Conservation (phyloP, 768 basidiomycete genomes). For the Tricholomella constricta region DNA sequence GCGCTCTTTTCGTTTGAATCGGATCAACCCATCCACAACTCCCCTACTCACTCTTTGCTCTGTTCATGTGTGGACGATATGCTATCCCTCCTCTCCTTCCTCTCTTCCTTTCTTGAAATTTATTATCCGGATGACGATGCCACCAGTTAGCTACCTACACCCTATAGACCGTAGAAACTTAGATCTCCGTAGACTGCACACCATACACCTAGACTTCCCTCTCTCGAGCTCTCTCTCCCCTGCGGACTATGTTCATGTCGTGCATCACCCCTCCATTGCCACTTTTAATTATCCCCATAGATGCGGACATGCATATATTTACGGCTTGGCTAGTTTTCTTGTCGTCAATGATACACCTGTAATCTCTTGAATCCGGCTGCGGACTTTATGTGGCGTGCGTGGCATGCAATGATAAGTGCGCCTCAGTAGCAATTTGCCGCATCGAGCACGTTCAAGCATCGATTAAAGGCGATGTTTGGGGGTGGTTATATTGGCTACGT, state of each 20-base stretch:
- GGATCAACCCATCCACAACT: not conserved
- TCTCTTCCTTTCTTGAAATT: not conserved
- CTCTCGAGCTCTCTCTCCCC: not conserved
- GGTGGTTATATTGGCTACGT: no score
- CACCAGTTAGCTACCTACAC: not conserved
- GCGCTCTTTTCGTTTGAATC: not conserved
- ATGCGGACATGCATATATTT: not conserved
- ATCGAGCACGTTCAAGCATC: no score
- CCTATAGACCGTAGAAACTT: constrained; percentile 2
- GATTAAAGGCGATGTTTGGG: no score
- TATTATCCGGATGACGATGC: not conserved
- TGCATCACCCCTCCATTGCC: not conserved
- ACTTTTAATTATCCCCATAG: not conserved
- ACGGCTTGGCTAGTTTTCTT: no score
- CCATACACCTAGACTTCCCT: constrained; percentile 1
- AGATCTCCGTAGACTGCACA: no score
- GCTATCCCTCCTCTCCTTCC: constrained; percentile 20
- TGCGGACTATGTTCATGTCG: not conserved
- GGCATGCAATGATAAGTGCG: no score
- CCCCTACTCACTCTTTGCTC: no score
- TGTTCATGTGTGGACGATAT: not conserved
- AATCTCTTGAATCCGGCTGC: no score
- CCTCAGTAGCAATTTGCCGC: no score
- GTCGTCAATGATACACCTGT: not conserved
- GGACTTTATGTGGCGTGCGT: no score